Evolutionary conservation across 1,139 yeast genomes (phyloP).

Genomic region (Spencermartinsiella ligniputridi): DNA sequence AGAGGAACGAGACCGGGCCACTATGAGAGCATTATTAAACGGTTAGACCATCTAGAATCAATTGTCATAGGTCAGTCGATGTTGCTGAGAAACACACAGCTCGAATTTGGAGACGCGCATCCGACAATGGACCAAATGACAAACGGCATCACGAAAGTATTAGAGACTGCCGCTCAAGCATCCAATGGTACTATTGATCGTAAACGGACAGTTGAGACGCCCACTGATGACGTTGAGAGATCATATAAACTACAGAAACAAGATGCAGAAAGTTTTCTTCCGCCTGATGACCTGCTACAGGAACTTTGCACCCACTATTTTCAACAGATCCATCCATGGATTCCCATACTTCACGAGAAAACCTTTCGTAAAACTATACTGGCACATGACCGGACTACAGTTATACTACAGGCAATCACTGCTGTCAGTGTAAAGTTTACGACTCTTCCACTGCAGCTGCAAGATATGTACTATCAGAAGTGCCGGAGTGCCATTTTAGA

Average conservation of each 20-base stretch:
- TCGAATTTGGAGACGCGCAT: neutral
- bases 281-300: slow-evolving; percentile 4
- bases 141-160: neutral
- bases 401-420: slow-evolving; percentile 20
- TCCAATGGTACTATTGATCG: neutral
- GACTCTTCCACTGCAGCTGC: slow-evolving; percentile 7
- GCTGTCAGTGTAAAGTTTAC: slow-evolving; percentile 21
- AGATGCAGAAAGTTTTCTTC: slow-evolving; percentile 1
- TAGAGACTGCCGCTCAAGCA: neutral
- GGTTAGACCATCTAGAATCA: slow-evolving; percentile 14
- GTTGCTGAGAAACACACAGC: slow-evolving; percentile 4
- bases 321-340: slow-evolving; percentile 20
- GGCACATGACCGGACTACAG: slow-evolving; percentile 6
- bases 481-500: slow-evolving; percentile 20
- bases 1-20: slow-evolving; percentile 14
- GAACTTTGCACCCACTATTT: slow-evolving; percentile 15
- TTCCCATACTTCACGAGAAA: slow-evolving; percentile 18
- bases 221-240: neutral
- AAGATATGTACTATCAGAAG: slow-evolving; percentile 10
- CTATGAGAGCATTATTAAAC: slow-evolving; percentile 7
- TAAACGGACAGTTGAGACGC: neutral
- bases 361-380: slow-evolving; percentile 10
- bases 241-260: neutral
- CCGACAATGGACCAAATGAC: slow-evolving; percentile 1
- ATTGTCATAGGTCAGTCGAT: slow-evolving; percentile 13